Base-by-base conservation (phyloP, 768 basidiomycete genomes). In the Harrya chromipes region DNA sequence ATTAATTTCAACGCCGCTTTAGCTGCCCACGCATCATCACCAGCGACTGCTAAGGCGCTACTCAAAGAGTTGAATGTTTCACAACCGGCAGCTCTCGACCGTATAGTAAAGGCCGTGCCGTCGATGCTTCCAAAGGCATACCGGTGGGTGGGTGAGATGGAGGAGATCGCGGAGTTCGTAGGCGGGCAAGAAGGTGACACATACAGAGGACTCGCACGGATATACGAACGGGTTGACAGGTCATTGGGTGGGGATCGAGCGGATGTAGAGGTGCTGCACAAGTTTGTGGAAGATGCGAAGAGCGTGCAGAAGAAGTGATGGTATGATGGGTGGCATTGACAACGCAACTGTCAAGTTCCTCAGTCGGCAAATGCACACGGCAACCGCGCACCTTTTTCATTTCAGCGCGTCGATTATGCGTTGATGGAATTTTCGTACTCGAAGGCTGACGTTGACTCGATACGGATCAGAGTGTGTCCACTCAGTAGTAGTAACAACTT, bases 101-200 rank as follows among this genome's bases (percentile, higher is more conserved):
- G 72, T 19, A 64, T 80, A 41, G 66, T 68, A 4, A 59, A 58
- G 40, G 53, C 54, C 2, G 62, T 82, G 24, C 76, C 79, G 5
- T 49, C 63, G 29, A 80, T 82, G 80, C 63, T 81, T 17, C 79
- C 76, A n/a, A 85, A 83, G 54, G 79, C 80, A 4, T 83, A 85
- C 56, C 72, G 82, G 43, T 84, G 75, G 76, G 74, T 78, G 13
- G 77, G 75, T 40, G 82, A 84, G 68, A 84, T 82, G 82, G 69
- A 78, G 44, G 84, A 85, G 62, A 82, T 85, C 35, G 73, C 75
- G 3, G 69, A 64, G 6, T 84, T 83, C 61, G 77, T 84, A 10
- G 74, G 74, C 9, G 71, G 67, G 7, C 68, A 59, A 1, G 73
- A 75, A 49, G 72, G 72, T 0, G 69, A 74, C 20, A 74, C 76